Conservation (phyloP, 129 eudicot genomes). For the Artemisia argyi region DNA sequence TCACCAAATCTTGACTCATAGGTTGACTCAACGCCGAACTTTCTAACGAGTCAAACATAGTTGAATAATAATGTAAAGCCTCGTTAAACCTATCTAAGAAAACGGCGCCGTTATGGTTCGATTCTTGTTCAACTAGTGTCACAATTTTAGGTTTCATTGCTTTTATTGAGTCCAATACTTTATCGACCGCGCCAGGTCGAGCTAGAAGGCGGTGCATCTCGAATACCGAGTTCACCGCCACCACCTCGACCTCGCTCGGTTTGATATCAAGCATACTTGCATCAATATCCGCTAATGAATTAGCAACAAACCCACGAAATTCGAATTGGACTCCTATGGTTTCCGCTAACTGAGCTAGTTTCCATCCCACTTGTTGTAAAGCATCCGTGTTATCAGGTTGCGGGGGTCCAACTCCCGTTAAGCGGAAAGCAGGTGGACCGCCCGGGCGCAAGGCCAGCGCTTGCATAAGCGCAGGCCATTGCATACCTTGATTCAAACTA, state of each 20-base stretch:
- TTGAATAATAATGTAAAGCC: conserved; percentile 77
- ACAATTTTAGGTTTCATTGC: conserved; percentile 77
- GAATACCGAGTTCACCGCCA: conserved; percentile 81
- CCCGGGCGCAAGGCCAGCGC: conserved; percentile 73
- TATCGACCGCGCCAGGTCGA: conserved; percentile 62
- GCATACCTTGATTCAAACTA: conserved; percentile 83
- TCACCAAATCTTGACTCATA: conserved; percentile 55
- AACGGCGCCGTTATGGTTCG: conserved; percentile 64
- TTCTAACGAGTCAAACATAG: conserved; percentile 87
- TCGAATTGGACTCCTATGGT: conserved; percentile 68
- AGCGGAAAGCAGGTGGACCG: conserved; percentile 73
- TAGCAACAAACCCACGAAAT: conserved; percentile 63
- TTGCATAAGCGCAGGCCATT: conserved; percentile 90
- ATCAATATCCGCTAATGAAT: conserved; percentile 62
- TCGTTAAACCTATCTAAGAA: conserved; percentile 77
- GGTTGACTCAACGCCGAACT: conserved; percentile 64
- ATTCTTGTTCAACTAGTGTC: conserved; percentile 73
- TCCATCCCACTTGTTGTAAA: conserved; percentile 80
- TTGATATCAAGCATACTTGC: conserved; percentile 52
- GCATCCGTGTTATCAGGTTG: conserved; percentile 77
- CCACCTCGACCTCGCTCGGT: conserved; percentile 51
- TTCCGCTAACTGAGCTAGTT: conserved; percentile 70
- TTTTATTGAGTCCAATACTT: conserved; percentile 57
- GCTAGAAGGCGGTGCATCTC: conserved; percentile 71
- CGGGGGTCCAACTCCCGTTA: conserved; percentile 87